Percentiles rank a stretch among this genome's conserved stretches.
phyloP scores from a whole-genome alignment of 108 stramenopile genomes.

The Parmales sp. region DNA sequence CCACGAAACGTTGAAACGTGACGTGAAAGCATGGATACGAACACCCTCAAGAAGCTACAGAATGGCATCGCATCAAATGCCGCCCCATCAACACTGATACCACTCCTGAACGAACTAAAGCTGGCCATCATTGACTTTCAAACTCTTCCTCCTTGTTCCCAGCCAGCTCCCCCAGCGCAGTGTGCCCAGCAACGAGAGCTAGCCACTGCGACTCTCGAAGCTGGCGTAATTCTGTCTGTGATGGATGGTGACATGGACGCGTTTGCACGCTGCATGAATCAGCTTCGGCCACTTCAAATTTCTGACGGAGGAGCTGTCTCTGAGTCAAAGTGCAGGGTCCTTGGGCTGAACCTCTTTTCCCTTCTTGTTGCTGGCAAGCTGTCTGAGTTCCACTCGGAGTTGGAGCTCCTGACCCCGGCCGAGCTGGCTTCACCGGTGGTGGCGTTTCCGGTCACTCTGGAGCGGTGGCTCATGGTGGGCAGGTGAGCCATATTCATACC shows the following conservation, averaged over 20 bases:
- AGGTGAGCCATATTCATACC: too few species aligned
- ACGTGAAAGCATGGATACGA: too few species aligned
- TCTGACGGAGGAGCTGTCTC: slow-evolving; percentile 13
- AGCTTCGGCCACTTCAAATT: slow-evolving; percentile 58
- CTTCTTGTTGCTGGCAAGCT: slow-evolving; percentile 73
- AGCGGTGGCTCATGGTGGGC: slow-evolving; percentile 77
- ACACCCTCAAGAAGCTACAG: too few species aligned
- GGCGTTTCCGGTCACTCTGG: slow-evolving; percentile 67
- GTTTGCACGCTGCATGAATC: slow-evolving; percentile 71
- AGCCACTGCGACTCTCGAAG: slow-evolving; percentile 50
- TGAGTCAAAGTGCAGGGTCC: slow-evolving; percentile 44
- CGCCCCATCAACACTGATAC: too few species aligned
- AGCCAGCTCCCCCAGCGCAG: slow-evolving; percentile 39
- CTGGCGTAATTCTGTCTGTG: slow-evolving; percentile 67
- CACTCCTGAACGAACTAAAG: background rate
- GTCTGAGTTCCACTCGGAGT: slow-evolving; percentile 76
- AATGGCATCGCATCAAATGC: too few species aligned
- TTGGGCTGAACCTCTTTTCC: slow-evolving; percentile 74
- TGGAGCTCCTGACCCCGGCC: slow-evolving; percentile 64
- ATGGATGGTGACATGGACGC: slow-evolving; percentile 63
- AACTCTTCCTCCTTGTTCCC: slow-evolving; percentile 32
- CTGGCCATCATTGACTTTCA: background rate
- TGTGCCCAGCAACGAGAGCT: slow-evolving; percentile 28
- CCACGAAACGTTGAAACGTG: too few species aligned
- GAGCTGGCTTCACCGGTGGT: slow-evolving; percentile 51